Evolutionary conservation across 352 stramenopile species (phyloP), one percentile per base, ranked within the genome.

Genomic region (Aphanomyces astaci): DNA sequence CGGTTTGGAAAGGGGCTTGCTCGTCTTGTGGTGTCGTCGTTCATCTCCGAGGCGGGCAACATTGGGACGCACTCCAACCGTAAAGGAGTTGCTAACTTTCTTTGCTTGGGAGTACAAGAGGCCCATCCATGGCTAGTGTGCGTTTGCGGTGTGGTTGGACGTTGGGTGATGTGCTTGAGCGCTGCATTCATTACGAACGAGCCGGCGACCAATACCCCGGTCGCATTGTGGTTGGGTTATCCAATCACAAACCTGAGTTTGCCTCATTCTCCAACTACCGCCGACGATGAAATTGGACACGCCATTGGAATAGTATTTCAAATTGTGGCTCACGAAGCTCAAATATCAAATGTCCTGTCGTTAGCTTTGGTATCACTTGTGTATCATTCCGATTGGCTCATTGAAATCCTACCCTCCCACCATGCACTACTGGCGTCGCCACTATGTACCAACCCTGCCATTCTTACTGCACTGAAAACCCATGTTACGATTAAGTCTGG

Each of bases 21-120:
- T 62, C 65, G 4, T 25, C 64, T 32, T 45, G 51, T 63, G 53
- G 33, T 3, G 22, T 64, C 28, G 33, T 57, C 27, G 27, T 45
- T 25, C 15, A 36, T 19, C 64, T 64, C 19, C 7, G 49, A 56
- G 15, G 28, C 28, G 49, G 49, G 33, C 7, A 62, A 7, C 9
- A 62, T 32, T 32, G 13, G 53, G 4, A 62, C 53, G 7, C 30
- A 62, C 24, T 62, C 53, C 7, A 67, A 71, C 45, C 27, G 60
- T 0, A 73, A 73, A 60, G 52, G 60, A 2, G 40, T 71, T 3
- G 64, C 69, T 4, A 71, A 60, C 15, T 73, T 67, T 45, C 1
- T 54, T 0, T 70, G 63, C 36, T 66, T 64, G 57, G 46, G 1
- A 60, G 39, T 31, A 72, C 59, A 5, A 46, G 24, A 46, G 49